These are phyloP conservation scores for Eucommia ulmoides DNA, from an alignment of 257 asterid species.

Conservation along the genomic window DNA sequence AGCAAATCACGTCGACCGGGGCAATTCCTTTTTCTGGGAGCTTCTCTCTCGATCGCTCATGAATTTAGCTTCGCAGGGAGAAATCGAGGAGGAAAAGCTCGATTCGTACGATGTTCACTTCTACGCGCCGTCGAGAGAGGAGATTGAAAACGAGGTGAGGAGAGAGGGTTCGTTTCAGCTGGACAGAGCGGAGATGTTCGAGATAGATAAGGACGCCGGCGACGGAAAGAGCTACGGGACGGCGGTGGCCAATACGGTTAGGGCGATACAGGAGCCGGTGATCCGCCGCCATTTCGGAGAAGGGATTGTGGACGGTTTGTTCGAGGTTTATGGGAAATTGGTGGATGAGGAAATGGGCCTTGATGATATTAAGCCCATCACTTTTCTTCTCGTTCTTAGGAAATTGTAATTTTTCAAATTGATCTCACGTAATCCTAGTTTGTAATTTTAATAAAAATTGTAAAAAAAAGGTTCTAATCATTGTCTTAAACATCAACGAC, in stretches of 20 bases:
- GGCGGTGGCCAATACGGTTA: conserved; percentile 61
- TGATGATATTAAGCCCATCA: conserved; percentile 33
- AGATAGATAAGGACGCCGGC: conserved; percentile 30
- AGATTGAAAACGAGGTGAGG: conserved; percentile 44
- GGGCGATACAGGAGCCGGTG: conserved; percentile 86
- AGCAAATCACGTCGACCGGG: conserved; percentile 38
- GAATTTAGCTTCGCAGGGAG: conserved; percentile 48
- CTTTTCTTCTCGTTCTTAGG: conserved; percentile 37
- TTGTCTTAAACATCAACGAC: too few species aligned
- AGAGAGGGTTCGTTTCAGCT: conserved; percentile 47
- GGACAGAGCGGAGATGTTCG: conserved; percentile 42
- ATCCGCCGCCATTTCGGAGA: conserved; percentile 59
- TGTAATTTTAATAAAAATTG: too few species aligned
- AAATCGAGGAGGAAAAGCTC: conserved; percentile 38
- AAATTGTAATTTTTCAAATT: conserved; percentile 15
- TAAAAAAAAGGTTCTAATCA: too few species aligned
- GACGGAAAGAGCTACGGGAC: conserved; percentile 39
- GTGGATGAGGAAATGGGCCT: conserved; percentile 48
- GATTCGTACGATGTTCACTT: conserved; percentile 68
- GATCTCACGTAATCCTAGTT: too few species aligned
- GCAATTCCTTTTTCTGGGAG: conserved; percentile 64
- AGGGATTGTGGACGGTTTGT: conserved; percentile 37
- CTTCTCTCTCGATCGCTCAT: conserved; percentile 49
- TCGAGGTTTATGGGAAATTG: conserved; percentile 47
- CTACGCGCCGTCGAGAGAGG: conserved; percentile 68